Conservation (phyloP, 1,284 basidiomycete species). For the Xerocomus amazonicus region DNA sequence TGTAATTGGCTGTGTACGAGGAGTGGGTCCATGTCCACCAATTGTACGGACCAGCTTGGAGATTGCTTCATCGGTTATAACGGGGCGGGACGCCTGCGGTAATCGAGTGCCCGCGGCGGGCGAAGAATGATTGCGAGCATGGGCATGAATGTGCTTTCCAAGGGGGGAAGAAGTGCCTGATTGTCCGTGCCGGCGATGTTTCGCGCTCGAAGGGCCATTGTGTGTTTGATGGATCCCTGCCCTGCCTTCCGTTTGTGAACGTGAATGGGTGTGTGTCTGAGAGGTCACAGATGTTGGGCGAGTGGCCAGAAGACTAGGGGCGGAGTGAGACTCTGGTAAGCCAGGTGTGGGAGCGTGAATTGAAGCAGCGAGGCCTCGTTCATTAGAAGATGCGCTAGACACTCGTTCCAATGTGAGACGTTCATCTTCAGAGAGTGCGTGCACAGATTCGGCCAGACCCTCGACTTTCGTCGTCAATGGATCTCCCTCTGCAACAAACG, state of each 20-base stretch:
- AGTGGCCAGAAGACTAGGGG: conserved; percentile 19
- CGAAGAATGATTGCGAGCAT: conserved; percentile 61
- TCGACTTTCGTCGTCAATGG: conserved; percentile 11
- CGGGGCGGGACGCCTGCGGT: conserved; percentile 52
- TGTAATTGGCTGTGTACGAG: conserved; percentile 28
- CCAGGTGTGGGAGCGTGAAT: conserved; percentile 46
- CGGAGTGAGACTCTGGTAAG: conserved; percentile 30
- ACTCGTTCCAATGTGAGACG: conserved; percentile 11
- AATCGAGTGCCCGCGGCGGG: conserved; percentile 42
- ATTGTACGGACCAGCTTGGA: conserved; percentile 60
- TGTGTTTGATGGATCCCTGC: conserved; percentile 28
- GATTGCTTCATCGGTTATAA: conserved; percentile 65
- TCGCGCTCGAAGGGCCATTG: conserved; percentile 22
- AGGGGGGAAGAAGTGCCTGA: conserved; percentile 41
- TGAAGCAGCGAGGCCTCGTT: conserved; percentile 37
- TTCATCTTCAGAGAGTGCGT: conserved; percentile 22
- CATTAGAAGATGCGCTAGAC: conserved; percentile 17
- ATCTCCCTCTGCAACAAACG: conserved; percentile 12
- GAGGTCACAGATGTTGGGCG: conserved; percentile 8
- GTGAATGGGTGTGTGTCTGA: conserved; percentile 36
- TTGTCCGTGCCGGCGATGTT: conserved; percentile 35
- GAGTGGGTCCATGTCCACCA: conserved; percentile 33
- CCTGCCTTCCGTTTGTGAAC: conserved; percentile 52
- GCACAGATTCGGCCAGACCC: conserved; percentile 29
- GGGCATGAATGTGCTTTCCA: conserved; percentile 34